These are phyloP conservation scores for Boletus reticuloceps DNA, from an alignment of 768 basidiomycete genomes.

Conservation along the genomic window DNA sequence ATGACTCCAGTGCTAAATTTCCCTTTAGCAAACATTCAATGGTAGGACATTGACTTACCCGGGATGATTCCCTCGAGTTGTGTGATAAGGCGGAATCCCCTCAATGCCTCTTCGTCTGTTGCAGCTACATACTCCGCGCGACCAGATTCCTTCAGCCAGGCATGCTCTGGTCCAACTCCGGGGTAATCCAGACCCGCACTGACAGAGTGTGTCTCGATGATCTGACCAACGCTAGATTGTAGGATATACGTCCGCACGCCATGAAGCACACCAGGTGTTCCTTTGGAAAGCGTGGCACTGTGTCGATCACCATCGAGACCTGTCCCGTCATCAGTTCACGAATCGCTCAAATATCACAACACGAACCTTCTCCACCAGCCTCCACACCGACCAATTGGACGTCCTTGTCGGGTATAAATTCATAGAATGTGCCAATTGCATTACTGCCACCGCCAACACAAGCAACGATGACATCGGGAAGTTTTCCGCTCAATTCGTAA, in stretches of 20 bases:
- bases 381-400: conserved; percentile 93
- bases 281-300: conserved; percentile 90
- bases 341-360: background rate
- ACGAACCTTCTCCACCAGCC: conserved; percentile 91
- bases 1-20: conserved; percentile 79
- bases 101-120: conserved; percentile 90
- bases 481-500: conserved; percentile 66
- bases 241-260: conserved; percentile 95
- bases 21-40: conserved; percentile 4
- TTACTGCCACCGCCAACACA: conserved; percentile 98
- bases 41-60: conserved; percentile 43
- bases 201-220: conserved; percentile 95
- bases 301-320: conserved; percentile 83
- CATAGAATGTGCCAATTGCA: conserved; percentile 96
- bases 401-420: conserved; percentile 86
- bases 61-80: conserved; percentile 98
- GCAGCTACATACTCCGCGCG: conserved; percentile 92
- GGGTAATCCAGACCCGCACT: conserved; percentile 96
- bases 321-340: conserved; percentile 11
- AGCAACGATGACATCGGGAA: conserved; percentile 92
- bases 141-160: conserved; percentile 93
- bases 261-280: conserved; percentile 92
- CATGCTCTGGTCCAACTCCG: conserved; percentile 97
- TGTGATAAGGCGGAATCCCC: conserved; percentile 89
- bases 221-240: conserved; percentile 86